phyloP scores from a whole-genome alignment of 768 basidiomycete species.

The Agrocybe pediades region DNA sequence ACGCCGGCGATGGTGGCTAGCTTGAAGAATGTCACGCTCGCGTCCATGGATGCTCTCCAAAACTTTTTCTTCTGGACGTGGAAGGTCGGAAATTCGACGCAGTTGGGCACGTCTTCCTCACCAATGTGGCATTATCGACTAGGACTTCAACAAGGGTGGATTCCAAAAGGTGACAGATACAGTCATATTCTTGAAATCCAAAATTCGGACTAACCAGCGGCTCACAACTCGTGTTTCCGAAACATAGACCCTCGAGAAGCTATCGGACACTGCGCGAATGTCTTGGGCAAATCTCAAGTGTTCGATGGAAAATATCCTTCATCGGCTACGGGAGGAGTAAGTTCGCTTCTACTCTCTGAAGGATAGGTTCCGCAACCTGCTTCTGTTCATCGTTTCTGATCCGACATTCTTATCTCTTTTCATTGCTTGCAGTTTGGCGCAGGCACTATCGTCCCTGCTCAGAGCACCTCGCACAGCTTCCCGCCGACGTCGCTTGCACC shows the following conservation, averaged over 20 bases:
- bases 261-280: slow-evolving; percentile 41
- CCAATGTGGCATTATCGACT: slow-evolving; percentile 90
- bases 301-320: slow-evolving; percentile 59
- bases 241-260: slow-evolving; percentile 47
- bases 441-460: slow-evolving; percentile 57
- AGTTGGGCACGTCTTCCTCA: slow-evolving; percentile 62
- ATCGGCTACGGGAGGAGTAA: slow-evolving; percentile 72
- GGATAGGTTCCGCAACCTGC: not conserved
- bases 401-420: slow-evolving; percentile 4
- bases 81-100: slow-evolving; percentile 88
- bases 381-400: slow-evolving; percentile 4
- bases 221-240: not conserved
- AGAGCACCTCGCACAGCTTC: slow-evolving; percentile 54
- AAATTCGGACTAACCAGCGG: not conserved
- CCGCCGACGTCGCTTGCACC: slow-evolving; percentile 64
- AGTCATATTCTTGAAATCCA: not conserved
- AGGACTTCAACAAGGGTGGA: slow-evolving; percentile 85
- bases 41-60: slow-evolving; percentile 88
- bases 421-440: slow-evolving; percentile 45
- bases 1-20: slow-evolving; percentile 54
- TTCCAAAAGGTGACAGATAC: slow-evolving; percentile 65
- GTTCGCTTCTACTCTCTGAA: slow-evolving; percentile 12
- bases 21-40: slow-evolving; percentile 67
- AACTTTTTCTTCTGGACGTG: slow-evolving; percentile 98
- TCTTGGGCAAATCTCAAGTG: slow-evolving; percentile 36